Evolutionary conservation across 352 stramenopile genomes (phyloP).

Genomic region (Saprolegnia diclina): DNA sequence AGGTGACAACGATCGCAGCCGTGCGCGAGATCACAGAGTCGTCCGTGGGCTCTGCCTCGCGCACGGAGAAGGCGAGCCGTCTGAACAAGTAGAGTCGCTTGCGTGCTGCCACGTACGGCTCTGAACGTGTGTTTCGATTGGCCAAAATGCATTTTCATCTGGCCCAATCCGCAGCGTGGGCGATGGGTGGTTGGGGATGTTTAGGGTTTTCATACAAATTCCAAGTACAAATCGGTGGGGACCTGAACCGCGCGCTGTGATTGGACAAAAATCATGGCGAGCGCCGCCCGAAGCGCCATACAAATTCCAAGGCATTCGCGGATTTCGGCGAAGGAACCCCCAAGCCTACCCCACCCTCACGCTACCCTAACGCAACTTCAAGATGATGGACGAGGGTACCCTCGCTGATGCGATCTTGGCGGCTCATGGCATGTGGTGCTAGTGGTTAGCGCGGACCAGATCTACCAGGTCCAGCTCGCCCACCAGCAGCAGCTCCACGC

Average conservation of each 20-base stretch:
- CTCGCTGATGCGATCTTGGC: not conserved
- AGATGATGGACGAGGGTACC: slow-evolving; percentile 26
- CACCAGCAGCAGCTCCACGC: slow-evolving; percentile 23
- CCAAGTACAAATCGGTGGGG: not conserved
- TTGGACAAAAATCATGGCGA: not conserved
- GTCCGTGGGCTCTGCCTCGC: not conserved
- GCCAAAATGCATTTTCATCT: not conserved
- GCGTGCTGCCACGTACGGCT: not conserved
- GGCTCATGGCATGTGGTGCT: slow-evolving; percentile 10
- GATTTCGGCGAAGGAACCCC: slow-evolving; percentile 6
- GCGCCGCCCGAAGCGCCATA: not conserved
- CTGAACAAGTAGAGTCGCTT: not conserved
- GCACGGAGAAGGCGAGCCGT: not conserved
- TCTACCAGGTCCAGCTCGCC: slow-evolving; percentile 27
- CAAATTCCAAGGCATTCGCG: slow-evolving; percentile 8
- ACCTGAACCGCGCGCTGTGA: not conserved
- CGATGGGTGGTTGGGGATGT: slow-evolving; percentile 26
- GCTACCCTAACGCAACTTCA: slow-evolving; percentile 18
- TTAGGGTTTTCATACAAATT: slow-evolving; percentile 24
- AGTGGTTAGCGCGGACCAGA: slow-evolving; percentile 16
- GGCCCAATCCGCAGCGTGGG: slow-evolving; percentile 5
- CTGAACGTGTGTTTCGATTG: not conserved
- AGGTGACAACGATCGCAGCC: slow-evolving; percentile 15
- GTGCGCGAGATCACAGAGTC: slow-evolving; percentile 15
- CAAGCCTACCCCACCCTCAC: slow-evolving; percentile 26